phyloP scores from a whole-genome alignment of 2,329 filamentous ascomycete genomes.

The Akanthomyces muscarius region DNA sequence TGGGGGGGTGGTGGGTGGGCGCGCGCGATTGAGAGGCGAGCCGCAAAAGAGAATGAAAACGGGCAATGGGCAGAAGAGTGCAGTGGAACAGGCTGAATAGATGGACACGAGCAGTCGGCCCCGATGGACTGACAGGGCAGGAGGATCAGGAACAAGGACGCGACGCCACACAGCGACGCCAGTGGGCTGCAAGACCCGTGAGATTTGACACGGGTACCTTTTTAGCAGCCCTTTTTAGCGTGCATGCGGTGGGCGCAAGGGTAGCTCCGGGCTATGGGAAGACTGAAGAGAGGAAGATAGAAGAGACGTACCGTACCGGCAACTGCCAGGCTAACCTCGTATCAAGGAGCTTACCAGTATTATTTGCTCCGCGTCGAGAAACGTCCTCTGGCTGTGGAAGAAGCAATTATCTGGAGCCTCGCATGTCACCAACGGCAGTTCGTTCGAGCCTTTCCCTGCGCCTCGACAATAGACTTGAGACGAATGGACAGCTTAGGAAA shows the following conservation, averaged over 20 bases:
- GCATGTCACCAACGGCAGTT: neutral
- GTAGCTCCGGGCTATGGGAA: neutral
- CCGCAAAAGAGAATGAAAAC: neutral
- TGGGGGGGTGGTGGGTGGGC: neutral
- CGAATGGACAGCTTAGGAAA: neutral
- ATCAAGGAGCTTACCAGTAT: no score
- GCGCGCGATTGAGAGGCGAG: slow-evolving; percentile 8
- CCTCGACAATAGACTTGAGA: neutral
- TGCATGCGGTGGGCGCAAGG: slow-evolving; percentile 5
- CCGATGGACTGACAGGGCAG: neutral
- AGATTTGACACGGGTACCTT: slow-evolving; percentile 10
- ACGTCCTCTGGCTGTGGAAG: neutral
- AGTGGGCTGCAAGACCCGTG: slow-evolving; percentile 3
- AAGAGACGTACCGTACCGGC: neutral
- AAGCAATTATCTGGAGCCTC: neutral
- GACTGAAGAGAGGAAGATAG: neutral
- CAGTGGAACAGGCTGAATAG: neutral
- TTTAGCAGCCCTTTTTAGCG: slow-evolving; percentile 2
- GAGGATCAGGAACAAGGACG: neutral
- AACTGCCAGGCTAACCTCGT: neutral
- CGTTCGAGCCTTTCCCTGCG: neutral
- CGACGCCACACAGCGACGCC: neutral
- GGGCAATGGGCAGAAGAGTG: neutral
- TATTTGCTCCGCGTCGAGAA: no score
- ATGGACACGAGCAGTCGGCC: neutral